Base-by-base conservation (phyloP, 23 red algal genomes). In the Gracilaria caudata region DNA sequence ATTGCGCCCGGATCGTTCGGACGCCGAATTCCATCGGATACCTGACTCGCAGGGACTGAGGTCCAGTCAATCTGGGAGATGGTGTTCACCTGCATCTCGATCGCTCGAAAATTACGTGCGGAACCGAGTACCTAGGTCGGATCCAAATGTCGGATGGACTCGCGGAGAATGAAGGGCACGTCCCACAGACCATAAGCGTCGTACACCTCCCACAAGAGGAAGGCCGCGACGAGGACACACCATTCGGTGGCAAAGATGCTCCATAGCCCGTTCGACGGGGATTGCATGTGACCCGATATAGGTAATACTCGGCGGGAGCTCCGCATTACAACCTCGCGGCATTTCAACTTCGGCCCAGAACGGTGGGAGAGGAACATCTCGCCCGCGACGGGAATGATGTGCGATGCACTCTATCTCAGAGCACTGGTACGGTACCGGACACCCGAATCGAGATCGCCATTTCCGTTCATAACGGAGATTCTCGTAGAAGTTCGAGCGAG, bases 171-270 rank as follows among this genome's bases (percentile, higher is more conserved):
- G 0, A 26, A 21, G n/a, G 79, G 79, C 3, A 82, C 28, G 57
- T 19, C 40, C 56, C 79, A 82, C 5, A 82, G 17, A 4, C 79
- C 21, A 39, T 45, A 61, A 14, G 0, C 7, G 38, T 82, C 79
- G 44, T 33, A 82, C 3, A 39, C 51, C 79, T 82, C 79, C 4
- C 13, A 41, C 8, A 82, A 0, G 36, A 57, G 39, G 32, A 30
- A 36, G 44, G 57, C 79, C 51, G 58, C 79, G n/a, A 82, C 79
- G n/a, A 21, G 28, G 39, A 59, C 55, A 38, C 7, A 21, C 79
- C 57, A 82, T 10, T 82, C 57, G 7, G 79, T 64, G 29, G 51
- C 51, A 59, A 82, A 39, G 53, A 82, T 23, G 43, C 54, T 24
- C 51, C 79, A 82, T 10, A 82, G 60, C 14, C 79, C 79, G 34